These are phyloP conservation scores for Hortiboletus flavorubellus DNA, from an alignment of 768 basidiomycete species.

Conservation along the genomic window DNA sequence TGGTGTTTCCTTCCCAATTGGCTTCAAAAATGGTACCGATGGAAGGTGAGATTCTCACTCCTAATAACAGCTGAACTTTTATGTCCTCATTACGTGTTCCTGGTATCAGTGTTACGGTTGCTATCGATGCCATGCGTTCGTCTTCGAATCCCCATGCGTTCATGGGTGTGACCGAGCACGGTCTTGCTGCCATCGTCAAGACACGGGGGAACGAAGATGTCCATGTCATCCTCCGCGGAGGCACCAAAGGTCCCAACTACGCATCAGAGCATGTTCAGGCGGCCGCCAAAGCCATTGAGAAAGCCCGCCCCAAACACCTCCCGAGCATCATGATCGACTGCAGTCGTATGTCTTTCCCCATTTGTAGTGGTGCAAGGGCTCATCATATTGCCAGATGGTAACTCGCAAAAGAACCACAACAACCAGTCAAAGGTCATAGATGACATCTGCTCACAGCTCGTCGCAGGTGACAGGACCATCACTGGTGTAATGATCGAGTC, in stretches of 20 bases:
- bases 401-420: slow-evolving; percentile 92
- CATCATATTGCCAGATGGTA: slow-evolving; percentile 61
- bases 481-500: slow-evolving; percentile 98
- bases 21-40: slow-evolving; percentile 99
- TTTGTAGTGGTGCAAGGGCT: neutral
- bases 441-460: slow-evolving; percentile 71
- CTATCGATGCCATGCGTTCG: slow-evolving; percentile 95
- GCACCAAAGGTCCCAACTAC: slow-evolving; percentile 89
- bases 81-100: slow-evolving; percentile 1
- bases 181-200: slow-evolving; percentile 93
- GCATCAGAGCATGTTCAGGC: slow-evolving; percentile 65
- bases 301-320: slow-evolving; percentile 49
- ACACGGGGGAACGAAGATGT: slow-evolving; percentile 83
- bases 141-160: slow-evolving; percentile 92
- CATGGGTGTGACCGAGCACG: slow-evolving; percentile 88
- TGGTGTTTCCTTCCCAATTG: slow-evolving; percentile 95
- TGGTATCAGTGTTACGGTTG: slow-evolving; percentile 63
- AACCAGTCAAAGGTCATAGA: slow-evolving; percentile 85
- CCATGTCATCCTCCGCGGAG: slow-evolving; percentile 95
- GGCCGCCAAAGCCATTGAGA: slow-evolving; percentile 60
- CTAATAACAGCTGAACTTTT: neutral
- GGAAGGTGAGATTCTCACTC: slow-evolving; percentile 51
- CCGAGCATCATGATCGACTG: slow-evolving; percentile 89
- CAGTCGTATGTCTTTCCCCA: slow-evolving; percentile 51
- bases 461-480: slow-evolving; percentile 62